phyloP scores from a whole-genome alignment of 2,329 filamentous ascomycete species.

The Nannizzia gypsea region DNA sequence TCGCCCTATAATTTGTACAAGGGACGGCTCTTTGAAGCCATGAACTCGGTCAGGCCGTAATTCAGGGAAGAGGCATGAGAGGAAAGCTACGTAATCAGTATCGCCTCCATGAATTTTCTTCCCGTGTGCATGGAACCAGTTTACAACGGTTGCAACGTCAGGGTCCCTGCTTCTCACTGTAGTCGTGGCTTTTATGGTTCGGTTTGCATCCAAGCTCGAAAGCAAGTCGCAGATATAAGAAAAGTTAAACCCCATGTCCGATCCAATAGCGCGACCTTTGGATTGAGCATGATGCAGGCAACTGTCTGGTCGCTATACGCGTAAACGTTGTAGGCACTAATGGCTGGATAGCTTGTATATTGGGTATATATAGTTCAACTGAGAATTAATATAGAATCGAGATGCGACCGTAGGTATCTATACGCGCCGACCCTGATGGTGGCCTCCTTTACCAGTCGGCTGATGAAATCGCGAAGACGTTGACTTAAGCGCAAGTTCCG shows the following conservation, averaged over 20 bases:
- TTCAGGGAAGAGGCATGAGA: constrained; percentile 67
- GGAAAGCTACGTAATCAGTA: constrained; percentile 50
- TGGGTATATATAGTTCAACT: neutral
- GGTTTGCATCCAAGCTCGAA: constrained; percentile 49
- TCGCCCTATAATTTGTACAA: constrained; percentile 57
- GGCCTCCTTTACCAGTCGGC: neutral
- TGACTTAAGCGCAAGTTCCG: neutral
- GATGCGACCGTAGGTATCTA: too few species aligned
- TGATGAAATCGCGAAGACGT: neutral
- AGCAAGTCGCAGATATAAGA: constrained; percentile 62
- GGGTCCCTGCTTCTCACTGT: constrained; percentile 21
- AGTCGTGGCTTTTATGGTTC: constrained; percentile 25
- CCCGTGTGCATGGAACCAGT: constrained; percentile 61
- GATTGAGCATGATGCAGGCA: neutral
- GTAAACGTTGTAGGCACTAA: neutral
- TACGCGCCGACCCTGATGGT: too few species aligned
- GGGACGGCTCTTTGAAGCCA: constrained; percentile 47
- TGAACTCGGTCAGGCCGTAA: constrained; percentile 69
- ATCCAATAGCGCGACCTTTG: neutral
- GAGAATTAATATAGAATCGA: too few species aligned
- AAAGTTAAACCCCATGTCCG: constrained; percentile 46
- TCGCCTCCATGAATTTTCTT: constrained; percentile 45
- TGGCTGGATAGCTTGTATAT: neutral
- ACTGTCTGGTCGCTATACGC: neutral
- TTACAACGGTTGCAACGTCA: constrained; percentile 38